Evolutionary conservation across 768 basidiomycete genomes (phyloP).

Genomic region (Pleurotus sapidus): DNA sequence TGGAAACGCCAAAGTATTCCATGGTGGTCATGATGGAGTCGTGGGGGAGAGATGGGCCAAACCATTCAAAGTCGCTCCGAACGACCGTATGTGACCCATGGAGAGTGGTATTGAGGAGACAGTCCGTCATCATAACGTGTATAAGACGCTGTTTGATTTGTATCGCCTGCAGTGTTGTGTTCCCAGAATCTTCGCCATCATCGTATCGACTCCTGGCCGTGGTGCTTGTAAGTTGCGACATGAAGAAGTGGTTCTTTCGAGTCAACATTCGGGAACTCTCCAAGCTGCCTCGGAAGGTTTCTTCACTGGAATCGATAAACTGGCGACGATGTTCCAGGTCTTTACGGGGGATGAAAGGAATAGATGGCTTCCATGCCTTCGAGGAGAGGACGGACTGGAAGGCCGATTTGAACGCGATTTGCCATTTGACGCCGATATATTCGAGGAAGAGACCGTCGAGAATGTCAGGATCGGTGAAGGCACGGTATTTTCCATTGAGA

Average conservation of each 20-base stretch:
- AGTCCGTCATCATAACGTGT: conserved; percentile 38
- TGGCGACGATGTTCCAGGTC: conserved; percentile 19
- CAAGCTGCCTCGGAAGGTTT: conserved; percentile 2
- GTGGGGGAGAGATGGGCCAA: conserved; percentile 39
- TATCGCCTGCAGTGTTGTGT: conserved; percentile 11
- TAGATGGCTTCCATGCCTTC: conserved; percentile 32
- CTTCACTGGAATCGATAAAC: conserved; percentile 10
- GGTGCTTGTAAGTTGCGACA: conserved; percentile 10
- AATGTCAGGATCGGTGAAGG: conserved; percentile 47
- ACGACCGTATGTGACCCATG: conserved; percentile 31
- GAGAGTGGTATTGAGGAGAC: conserved; percentile 33
- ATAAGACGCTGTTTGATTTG: conserved; percentile 36
- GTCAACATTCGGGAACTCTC: not conserved
- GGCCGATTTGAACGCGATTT: conserved; percentile 30
- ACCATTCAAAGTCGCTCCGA: conserved; percentile 42
- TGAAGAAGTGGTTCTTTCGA: not conserved
- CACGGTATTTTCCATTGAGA: conserved; percentile 47
- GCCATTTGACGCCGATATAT: conserved; percentile 41
- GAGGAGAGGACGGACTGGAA: conserved; percentile 26
- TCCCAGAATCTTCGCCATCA: conserved; percentile 20
- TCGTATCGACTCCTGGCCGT: conserved; percentile 10
- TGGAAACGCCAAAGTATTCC: conserved; percentile 35
- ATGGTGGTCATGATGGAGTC: conserved; percentile 35
- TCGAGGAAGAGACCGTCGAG: conserved; percentile 43
- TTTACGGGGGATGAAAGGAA: conserved; percentile 12